phyloP scores from a whole-genome alignment of 495 filamentous ascomycete genomes.

The Chaetomium tenue region DNA sequence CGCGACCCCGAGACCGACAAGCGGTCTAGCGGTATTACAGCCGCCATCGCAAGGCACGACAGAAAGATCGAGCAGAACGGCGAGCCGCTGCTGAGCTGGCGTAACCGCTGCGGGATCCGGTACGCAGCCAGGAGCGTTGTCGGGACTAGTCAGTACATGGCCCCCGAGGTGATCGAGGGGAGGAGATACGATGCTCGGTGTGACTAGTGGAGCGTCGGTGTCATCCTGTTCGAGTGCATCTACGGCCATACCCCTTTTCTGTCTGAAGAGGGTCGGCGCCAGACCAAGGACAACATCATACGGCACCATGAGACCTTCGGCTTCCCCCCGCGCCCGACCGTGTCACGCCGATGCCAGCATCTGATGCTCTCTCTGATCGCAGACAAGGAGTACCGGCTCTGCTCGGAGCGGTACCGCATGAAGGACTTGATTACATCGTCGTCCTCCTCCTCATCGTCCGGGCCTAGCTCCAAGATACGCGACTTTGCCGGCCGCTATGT shows the following conservation, averaged over 20 bases:
- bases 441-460: conserved; percentile 24
- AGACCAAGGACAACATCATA: conserved; percentile 78
- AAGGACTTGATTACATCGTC: conserved; percentile 55
- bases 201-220: conserved; percentile 94
- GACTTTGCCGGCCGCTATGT: conserved; percentile 58
- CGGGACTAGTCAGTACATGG: conserved; percentile 97
- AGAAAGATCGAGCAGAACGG: conserved; percentile 34
- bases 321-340: conserved; percentile 62
- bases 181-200: conserved; percentile 85
- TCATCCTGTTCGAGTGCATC: conserved; percentile 91
- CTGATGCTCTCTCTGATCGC: conserved; percentile 74
- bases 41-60: conserved; percentile 53
- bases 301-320: conserved; percentile 50
- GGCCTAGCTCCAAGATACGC: conserved; percentile 5
- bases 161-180: conserved; percentile 84
- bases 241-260: conserved; percentile 91
- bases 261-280: conserved; percentile 66
- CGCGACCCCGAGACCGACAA: conserved; percentile 48
- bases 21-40: conserved; percentile 47
- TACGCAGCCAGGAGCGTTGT: conserved; percentile 81
- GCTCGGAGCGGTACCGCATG: conserved; percentile 63
- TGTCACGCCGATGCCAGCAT: conserved; percentile 65
- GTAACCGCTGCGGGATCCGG: conserved; percentile 71
- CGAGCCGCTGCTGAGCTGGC: conserved; percentile 69
- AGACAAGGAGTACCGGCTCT: conserved; percentile 72